Evolutionary conservation across 768 basidiomycete genomes (phyloP).

Genomic region (Nevesoporus exiguus): DNA sequence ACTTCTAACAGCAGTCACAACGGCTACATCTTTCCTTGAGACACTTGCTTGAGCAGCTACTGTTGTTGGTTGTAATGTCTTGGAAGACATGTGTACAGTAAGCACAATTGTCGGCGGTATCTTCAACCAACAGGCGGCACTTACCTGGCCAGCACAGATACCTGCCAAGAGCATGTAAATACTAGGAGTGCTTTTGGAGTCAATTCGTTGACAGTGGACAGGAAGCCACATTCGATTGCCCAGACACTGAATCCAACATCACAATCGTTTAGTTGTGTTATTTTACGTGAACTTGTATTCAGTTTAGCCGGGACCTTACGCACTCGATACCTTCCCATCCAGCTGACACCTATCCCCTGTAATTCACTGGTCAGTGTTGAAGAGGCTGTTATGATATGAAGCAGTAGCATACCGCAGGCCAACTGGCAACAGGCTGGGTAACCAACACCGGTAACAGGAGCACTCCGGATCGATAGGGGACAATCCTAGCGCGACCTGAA

Average conservation of each 20-base stretch:
- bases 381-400: not conserved
- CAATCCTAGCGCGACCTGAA: not conserved
- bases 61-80: not conserved
- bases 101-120: not conserved
- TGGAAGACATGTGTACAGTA: not conserved
- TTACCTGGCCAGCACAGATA: not conserved
- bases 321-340: not conserved
- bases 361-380: not conserved
- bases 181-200: not conserved
- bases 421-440: not conserved
- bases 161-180: not conserved
- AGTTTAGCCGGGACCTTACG: not conserved
- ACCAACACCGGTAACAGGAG: not conserved
- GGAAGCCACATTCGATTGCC: not conserved
- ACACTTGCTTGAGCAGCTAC: conserved; percentile 1
- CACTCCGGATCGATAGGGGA: not conserved
- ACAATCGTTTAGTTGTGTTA: not conserved
- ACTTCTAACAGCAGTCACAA: not conserved
- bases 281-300: not conserved
- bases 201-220: not conserved
- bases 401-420: not conserved
- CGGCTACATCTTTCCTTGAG: not conserved
- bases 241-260: not conserved
- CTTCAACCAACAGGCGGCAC: not conserved
- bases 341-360: not conserved